Percentiles rank a stretch among this genome's conserved stretches.
Evolutionary conservation across 2,329 filamentous ascomycete species (phyloP).

Genomic region (Epicoccum sorghinum): DNA sequence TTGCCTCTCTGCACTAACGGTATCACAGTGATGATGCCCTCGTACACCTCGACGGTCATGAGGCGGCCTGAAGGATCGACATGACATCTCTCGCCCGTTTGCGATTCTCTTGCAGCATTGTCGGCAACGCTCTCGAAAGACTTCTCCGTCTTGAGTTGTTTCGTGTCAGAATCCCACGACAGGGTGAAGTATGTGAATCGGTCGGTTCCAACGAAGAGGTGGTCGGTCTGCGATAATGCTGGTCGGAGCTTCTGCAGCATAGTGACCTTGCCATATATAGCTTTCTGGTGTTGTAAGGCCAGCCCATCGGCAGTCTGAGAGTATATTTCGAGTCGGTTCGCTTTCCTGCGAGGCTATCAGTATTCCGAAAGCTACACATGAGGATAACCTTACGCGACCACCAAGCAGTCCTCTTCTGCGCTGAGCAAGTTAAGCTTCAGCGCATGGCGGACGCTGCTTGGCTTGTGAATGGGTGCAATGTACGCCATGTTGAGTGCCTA

Average conservation of each 20-base stretch:
- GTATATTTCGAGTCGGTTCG: slow-evolving; percentile 87
- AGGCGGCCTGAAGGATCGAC: slow-evolving; percentile 79
- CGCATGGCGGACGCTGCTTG: slow-evolving; percentile 90
- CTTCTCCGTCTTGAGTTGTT: slow-evolving; percentile 62
- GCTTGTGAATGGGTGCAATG: slow-evolving; percentile 87
- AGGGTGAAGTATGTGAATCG: slow-evolving; percentile 89
- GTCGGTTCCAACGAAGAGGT: slow-evolving; percentile 92
- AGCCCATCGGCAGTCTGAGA: slow-evolving; percentile 66
- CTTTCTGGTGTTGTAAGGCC: slow-evolving; percentile 68
- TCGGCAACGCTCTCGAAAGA: slow-evolving; percentile 66
- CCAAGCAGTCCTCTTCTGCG: slow-evolving; percentile 77
- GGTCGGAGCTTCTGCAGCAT: slow-evolving; percentile 84
- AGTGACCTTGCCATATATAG: slow-evolving; percentile 83
- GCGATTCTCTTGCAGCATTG: slow-evolving; percentile 71
- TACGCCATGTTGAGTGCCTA: slow-evolving; percentile 74
- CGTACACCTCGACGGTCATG: slow-evolving; percentile 71
- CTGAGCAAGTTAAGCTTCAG: slow-evolving; percentile 78
- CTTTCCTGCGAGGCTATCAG: slow-evolving; percentile 61
- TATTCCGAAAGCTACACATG: neutral
- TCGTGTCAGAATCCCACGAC: slow-evolving; percentile 72
- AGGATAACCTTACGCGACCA: slow-evolving; percentile 74
- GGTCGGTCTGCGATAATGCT: slow-evolving; percentile 73
- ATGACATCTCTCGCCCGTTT: slow-evolving; percentile 81
- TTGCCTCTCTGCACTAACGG: slow-evolving; percentile 63
- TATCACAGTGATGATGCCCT: slow-evolving; percentile 70